These are phyloP conservation scores for Alloteropsis semialata DNA, from an alignment of 176 grass and related monocot species.

Conservation along the genomic window DNA sequence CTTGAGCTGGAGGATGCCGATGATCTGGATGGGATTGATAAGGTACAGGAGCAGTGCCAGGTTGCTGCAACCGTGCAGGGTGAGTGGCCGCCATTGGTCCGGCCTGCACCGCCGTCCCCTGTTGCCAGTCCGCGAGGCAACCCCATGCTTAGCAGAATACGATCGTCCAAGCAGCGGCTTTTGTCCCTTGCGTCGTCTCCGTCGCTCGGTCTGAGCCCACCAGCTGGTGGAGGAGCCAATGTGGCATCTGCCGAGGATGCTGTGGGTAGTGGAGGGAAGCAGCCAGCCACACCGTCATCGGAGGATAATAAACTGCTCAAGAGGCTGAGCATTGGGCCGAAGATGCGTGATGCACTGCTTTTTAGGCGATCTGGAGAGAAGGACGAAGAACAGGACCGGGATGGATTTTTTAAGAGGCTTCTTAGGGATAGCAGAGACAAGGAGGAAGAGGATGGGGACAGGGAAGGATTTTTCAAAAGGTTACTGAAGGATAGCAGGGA, in stretches of 20 bases:
- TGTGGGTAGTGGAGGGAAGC: constrained; percentile 41
- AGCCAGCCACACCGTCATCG: constrained; percentile 40
- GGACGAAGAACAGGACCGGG: constrained; percentile 77
- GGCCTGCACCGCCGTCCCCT: constrained; percentile 39
- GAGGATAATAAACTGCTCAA: constrained; percentile 93
- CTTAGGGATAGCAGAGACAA: constrained; percentile 82
- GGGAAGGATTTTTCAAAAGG: constrained; percentile 84
- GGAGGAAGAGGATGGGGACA: constrained; percentile 73
- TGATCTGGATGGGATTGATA: constrained; percentile 64
- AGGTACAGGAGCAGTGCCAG: constrained; percentile 93
- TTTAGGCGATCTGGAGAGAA: constrained; percentile 81
- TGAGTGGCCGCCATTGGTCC: constrained; percentile 68
- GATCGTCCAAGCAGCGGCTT: constrained; percentile 80
- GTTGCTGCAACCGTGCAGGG: constrained; percentile 70
- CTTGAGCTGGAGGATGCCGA: constrained; percentile 87
- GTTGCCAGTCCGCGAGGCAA: constrained; percentile 67
- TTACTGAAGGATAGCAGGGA: constrained; percentile 70
- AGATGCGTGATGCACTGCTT: constrained; percentile 78
- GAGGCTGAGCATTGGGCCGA: constrained; percentile 83
- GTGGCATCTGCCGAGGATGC: constrained; percentile 33
- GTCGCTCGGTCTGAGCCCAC: constrained; percentile 42
- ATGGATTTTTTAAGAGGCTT: constrained; percentile 91
- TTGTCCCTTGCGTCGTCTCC: constrained; percentile 74
- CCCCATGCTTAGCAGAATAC: constrained; percentile 84
- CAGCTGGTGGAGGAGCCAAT: constrained; percentile 30